phyloP scores from a whole-genome alignment of 129 eudicot species.

The Centrapalus pauciflorus region DNA sequence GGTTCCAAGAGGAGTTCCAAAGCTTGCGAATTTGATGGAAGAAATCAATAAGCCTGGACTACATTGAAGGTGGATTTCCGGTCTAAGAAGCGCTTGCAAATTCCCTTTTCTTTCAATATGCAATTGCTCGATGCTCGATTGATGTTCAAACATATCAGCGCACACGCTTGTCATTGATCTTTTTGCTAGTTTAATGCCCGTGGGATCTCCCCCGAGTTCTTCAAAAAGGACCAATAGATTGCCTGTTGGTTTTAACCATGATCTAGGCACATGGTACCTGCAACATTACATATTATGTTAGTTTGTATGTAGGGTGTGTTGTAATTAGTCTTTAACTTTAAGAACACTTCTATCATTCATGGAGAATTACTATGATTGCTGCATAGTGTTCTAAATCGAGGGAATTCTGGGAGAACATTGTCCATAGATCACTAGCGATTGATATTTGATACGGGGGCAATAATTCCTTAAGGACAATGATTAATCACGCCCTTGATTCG shows the following conservation, averaged over 20 bases:
- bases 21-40: constrained; percentile 91
- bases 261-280: constrained; percentile 98
- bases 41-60: constrained; percentile 64
- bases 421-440: too few relatives aligned
- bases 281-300: constrained; percentile 11
- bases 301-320: too few relatives aligned
- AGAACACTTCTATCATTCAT: too few relatives aligned
- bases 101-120: constrained; percentile 55
- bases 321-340: too few relatives aligned
- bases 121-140: constrained; percentile 58
- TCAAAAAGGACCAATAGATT: constrained; percentile 81
- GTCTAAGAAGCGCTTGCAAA: constrained; percentile 46
- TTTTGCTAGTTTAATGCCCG: constrained; percentile 61
- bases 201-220: constrained; percentile 87
- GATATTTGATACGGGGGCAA: too few relatives aligned
- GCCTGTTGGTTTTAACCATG: constrained; percentile 86
- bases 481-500: too few relatives aligned
- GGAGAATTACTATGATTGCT: too few relatives aligned
- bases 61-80: constrained; percentile 73
- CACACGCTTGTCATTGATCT: constrained; percentile 78
- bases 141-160: constrained; percentile 72
- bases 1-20: constrained; percentile 89
- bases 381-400: too few relatives aligned
- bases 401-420: too few relatives aligned
- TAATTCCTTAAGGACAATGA: too few relatives aligned